These are phyloP conservation scores for Laguncularia racemosa DNA, from an alignment of 345 rosid species.

Conservation along the genomic window DNA sequence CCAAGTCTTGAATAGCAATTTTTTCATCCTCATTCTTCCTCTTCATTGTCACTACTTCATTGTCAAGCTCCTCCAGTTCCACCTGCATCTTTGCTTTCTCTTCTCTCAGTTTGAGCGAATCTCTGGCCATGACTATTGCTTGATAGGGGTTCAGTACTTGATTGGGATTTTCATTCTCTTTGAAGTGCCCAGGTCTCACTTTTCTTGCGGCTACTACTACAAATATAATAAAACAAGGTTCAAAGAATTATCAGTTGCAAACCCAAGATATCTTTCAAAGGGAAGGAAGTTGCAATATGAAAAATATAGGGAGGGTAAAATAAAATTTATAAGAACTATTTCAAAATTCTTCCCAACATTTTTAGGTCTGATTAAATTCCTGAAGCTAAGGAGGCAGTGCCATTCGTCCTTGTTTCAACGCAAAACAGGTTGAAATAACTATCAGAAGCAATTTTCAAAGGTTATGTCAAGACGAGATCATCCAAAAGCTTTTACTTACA, in stretches of 20 bases:
- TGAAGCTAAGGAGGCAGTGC: too few species aligned
- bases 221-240: background rate
- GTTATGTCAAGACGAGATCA: too few species aligned
- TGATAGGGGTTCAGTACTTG: slow-evolving; percentile 58
- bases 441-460: too few species aligned
- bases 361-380: too few species aligned
- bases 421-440: too few species aligned
- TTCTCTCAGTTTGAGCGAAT: slow-evolving; percentile 72
- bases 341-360: too few species aligned
- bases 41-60: slow-evolving; percentile 48
- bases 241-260: slow-evolving; percentile 2
- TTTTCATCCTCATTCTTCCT: slow-evolving; percentile 61
- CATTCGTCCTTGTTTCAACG: too few species aligned
- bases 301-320: too few species aligned
- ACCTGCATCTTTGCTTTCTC: slow-evolving; percentile 50
- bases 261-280: background rate
- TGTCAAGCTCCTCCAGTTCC: slow-evolving; percentile 57
- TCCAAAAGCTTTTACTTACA: slow-evolving; percentile 31
- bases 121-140: slow-evolving; percentile 76
- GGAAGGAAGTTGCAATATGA: background rate
- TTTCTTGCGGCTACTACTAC: slow-evolving; percentile 36
- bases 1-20: slow-evolving; percentile 64
- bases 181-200: slow-evolving; percentile 29
- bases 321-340: too few species aligned
- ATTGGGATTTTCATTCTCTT: slow-evolving; percentile 74